phyloP scores from a whole-genome alignment of 176 grass and related monocot species.

The Avena insularis region DNA sequence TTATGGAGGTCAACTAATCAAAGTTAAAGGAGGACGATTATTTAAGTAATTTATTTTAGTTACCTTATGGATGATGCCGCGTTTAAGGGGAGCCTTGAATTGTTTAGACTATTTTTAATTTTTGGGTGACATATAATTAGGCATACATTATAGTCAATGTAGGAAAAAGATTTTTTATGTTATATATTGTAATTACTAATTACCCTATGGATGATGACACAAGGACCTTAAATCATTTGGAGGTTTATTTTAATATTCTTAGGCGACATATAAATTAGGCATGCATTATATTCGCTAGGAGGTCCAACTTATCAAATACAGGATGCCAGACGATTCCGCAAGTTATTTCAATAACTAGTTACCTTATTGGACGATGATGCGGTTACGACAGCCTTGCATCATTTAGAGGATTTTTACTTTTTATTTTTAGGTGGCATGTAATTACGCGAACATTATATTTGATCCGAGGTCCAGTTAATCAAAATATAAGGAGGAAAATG shows the following conservation, averaged over 20 bases:
- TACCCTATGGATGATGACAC: background rate
- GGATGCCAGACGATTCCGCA: background rate
- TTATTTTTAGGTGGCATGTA: background rate
- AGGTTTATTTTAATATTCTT: background rate
- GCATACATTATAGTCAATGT: background rate
- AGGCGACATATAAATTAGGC: background rate
- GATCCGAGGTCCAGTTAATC: background rate
- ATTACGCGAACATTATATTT: background rate
- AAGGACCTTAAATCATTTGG: background rate
- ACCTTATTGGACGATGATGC: background rate
- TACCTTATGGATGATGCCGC: background rate
- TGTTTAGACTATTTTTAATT: background rate
- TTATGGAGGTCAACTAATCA: background rate
- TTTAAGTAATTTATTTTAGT: background rate
- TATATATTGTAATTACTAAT: background rate
- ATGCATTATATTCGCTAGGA: background rate
- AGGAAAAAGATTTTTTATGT: background rate
- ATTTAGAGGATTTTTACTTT: background rate
- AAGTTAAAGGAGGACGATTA: background rate
- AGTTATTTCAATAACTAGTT: background rate
- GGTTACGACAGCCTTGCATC: background rate
- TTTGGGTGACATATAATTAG: background rate
- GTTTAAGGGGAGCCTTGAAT: no score
- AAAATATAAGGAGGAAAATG: background rate
- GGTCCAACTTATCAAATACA: background rate